Conservation (phyloP, 1,284 basidiomycete genomes). For the Ganoderma multipileum region DNA sequence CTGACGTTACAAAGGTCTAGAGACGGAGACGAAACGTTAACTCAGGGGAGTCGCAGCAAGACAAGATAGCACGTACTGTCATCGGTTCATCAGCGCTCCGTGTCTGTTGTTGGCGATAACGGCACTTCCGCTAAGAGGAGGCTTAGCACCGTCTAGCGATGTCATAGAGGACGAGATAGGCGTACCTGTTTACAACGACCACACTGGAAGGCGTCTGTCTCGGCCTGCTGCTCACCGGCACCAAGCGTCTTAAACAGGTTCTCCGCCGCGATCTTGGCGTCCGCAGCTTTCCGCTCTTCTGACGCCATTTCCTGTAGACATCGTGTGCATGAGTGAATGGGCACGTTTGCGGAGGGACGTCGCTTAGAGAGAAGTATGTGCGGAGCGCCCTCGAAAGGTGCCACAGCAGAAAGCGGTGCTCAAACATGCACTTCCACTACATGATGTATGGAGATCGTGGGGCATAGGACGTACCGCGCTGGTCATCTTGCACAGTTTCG, state of each 20-base stretch:
- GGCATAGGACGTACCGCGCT: constrained; percentile 63
- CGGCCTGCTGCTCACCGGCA: constrained; percentile 89
- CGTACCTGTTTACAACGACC: constrained; percentile 85
- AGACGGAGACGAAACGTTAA: constrained; percentile 27
- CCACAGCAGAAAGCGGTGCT: neutral
- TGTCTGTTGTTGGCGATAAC: constrained; percentile 95
- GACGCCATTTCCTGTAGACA: constrained; percentile 89
- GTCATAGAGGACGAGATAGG: neutral
- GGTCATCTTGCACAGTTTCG: constrained; percentile 81
- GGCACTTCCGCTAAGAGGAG: constrained; percentile 76
- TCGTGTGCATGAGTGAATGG: neutral
- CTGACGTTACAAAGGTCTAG: constrained; percentile 46
- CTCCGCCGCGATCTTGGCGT: constrained; percentile 83
- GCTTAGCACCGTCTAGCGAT: constrained; percentile 4
- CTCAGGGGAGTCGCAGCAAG: neutral
- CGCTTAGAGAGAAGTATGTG: neutral
- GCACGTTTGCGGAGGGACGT: too few species aligned
- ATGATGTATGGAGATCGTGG: neutral
- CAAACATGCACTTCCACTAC: neutral
- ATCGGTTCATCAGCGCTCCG: constrained; percentile 96
- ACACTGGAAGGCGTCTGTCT: constrained; percentile 99
- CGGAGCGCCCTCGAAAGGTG: neutral
- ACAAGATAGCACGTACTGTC: constrained; percentile 68
- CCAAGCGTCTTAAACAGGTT: constrained; percentile 94
- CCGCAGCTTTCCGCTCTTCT: constrained; percentile 86